Evolutionary conservation across 139 green algal species (phyloP).

Genomic region (Spirogloea muscicola): DNA sequence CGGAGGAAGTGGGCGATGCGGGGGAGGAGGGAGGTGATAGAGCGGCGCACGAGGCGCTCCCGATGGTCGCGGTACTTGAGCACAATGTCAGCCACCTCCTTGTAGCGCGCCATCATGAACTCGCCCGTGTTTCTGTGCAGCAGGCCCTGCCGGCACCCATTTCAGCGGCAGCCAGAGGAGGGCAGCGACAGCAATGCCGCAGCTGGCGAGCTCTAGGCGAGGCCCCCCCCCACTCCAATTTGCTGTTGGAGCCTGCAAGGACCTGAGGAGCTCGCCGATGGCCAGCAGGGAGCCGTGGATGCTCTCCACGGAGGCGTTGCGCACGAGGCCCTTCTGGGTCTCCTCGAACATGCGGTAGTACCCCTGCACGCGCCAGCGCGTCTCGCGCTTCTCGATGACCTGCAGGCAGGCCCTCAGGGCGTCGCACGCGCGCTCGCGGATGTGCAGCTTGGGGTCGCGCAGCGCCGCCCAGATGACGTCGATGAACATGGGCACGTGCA

Average conservation of each 20-base stretch:
- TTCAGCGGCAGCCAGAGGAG: no score
- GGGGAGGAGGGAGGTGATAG: conserved; percentile 83
- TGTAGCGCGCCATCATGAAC: conserved; percentile 89
- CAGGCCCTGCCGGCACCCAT: no score
- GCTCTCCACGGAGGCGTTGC: conserved; percentile 33
- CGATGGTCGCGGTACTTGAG: conserved; percentile 78
- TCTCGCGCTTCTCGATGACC: conserved; percentile 95
- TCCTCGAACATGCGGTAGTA: conserved; percentile 90
- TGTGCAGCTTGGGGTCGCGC: conserved; percentile 67
- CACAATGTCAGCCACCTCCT: conserved; percentile 87
- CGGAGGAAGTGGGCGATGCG: conserved; percentile 86
- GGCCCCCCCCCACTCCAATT: no score
- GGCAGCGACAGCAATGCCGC: no score
- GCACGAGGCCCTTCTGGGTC: conserved; percentile 73
- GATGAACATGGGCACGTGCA: conserved; percentile 90
- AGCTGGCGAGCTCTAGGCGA: no score
- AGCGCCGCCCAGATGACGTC: conserved; percentile 83
- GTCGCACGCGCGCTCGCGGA: conserved; percentile 72
- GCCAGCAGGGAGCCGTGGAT: conserved; percentile 71
- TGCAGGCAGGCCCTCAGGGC: conserved; percentile 80
- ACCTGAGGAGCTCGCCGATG: conserved; percentile 81
- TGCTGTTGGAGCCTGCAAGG: no score
- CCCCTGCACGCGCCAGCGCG: conserved; percentile 94
- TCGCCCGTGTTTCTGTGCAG: conserved; percentile 66
- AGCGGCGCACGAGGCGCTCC: conserved; percentile 75